Percentiles rank a stretch among this genome's conserved stretches.
Conservation (phyloP, 1,284 basidiomycete species). For the Coriolopsis trogii region DNA sequence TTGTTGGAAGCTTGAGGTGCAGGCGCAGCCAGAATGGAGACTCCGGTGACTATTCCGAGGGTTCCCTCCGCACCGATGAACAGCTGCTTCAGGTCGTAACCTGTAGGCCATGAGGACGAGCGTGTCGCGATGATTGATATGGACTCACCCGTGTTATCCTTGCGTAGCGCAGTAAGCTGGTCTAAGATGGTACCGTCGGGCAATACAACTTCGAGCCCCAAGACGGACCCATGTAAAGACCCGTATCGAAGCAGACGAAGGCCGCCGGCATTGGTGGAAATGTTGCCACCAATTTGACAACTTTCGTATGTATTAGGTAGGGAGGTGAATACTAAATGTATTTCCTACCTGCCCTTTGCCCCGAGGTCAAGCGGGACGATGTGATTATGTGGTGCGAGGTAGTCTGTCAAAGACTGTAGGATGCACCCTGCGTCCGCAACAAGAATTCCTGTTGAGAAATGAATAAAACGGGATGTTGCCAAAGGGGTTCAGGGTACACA, state of each 20-base stretch:
- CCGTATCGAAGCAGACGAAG: conserved; percentile 94
- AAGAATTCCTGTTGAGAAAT: conserved; percentile 54
- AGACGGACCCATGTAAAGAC: conserved; percentile 91
- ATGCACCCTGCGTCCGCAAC: conserved; percentile 93
- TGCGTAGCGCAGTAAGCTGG: conserved; percentile 83
- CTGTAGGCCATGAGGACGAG: conserved; percentile 42
- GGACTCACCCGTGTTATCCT: conserved; percentile 91
- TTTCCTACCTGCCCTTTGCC: conserved; percentile 88
- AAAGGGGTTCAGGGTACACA: conserved; percentile 36
- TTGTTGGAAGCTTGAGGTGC: conserved; percentile 85
- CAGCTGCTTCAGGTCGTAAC: conserved; percentile 98
- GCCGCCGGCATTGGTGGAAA: conserved; percentile 97
- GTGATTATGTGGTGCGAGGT: conserved; percentile 87
- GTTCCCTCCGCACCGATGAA: conserved; percentile 99
- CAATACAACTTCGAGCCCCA: conserved; percentile 97
- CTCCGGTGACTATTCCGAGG: conserved; percentile 92
- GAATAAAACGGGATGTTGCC: conserved; percentile 13
- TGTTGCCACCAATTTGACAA: conserved; percentile 98
- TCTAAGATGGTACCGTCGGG: conserved; percentile 96
- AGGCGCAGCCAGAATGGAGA: conserved; percentile 94
- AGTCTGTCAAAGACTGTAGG: conserved; percentile 88
- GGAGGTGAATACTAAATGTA: background rate
- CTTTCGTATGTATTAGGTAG: conserved; percentile 39
- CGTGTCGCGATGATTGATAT: background rate
- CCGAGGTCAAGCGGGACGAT: conserved; percentile 98